These are phyloP conservation scores for Tylopilus felleus DNA, from an alignment of 768 basidiomycete species.

Conservation along the genomic window DNA sequence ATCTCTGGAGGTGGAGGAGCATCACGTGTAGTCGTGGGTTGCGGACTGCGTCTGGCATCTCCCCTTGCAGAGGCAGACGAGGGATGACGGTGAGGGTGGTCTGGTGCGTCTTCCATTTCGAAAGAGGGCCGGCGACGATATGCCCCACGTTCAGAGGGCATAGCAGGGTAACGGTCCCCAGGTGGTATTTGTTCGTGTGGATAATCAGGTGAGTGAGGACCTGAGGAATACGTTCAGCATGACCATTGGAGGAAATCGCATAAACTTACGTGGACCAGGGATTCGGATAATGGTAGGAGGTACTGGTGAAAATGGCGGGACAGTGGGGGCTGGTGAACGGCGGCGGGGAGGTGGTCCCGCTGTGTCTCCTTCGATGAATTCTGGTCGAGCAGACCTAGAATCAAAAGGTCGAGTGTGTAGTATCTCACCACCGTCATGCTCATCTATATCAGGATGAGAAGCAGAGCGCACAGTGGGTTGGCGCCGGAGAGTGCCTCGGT, in stretches of 20 bases:
- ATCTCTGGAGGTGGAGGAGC: slow-evolving; percentile 10
- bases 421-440: slow-evolving; percentile 16
- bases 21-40: slow-evolving; percentile 19
- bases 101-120: slow-evolving; percentile 1
- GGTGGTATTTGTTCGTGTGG: slow-evolving; percentile 7
- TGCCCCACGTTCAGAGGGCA: slow-evolving; percentile 8
- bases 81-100: slow-evolving; percentile 6
- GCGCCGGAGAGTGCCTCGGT: background rate
- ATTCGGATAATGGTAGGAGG: slow-evolving; percentile 30
- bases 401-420: slow-evolving; percentile 9
- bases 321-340: background rate
- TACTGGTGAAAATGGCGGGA: slow-evolving; percentile 18
- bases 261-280: slow-evolving; percentile 15
- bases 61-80: slow-evolving; percentile 5
- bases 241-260: background rate
- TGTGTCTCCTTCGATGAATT: slow-evolving; percentile 11
- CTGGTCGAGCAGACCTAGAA: slow-evolving; percentile 7
- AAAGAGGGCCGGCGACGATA: background rate
- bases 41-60: slow-evolving; percentile 3
- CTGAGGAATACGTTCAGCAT: slow-evolving; percentile 17
- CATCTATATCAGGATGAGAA: slow-evolving; percentile 5
- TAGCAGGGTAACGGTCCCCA: slow-evolving; percentile 8
- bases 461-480: slow-evolving; percentile 18
- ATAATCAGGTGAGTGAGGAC: slow-evolving; percentile 8
- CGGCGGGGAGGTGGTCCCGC: background rate